phyloP scores from a whole-genome alignment of 805 yeast species.

The Cyberlindnera sargentensis region DNA sequence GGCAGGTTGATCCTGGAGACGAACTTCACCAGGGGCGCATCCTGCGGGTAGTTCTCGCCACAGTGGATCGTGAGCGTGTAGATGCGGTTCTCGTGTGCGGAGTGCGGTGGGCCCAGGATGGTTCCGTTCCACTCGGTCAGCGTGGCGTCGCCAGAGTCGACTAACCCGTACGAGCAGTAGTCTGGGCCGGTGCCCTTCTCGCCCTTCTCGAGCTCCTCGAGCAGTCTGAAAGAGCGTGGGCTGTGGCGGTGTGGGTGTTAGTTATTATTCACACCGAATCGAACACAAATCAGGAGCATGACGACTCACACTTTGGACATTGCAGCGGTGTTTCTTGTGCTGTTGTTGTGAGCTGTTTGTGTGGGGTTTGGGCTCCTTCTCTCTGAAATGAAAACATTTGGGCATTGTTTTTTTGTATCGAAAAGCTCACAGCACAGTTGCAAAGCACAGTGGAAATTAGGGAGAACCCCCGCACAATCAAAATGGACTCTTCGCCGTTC shows the following conservation, averaged over 20 bases:
- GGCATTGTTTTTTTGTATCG: too few species aligned
- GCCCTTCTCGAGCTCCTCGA: conserved; percentile 96
- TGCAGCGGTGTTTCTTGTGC: background rate
- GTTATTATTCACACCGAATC: background rate
- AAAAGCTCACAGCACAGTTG: too few species aligned
- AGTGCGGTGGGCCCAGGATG: conserved; percentile 93
- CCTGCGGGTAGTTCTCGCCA: conserved; percentile 79
- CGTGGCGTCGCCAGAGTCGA: conserved; percentile 82
- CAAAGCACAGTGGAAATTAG: too few species aligned
- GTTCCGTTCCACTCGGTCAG: conserved; percentile 99
- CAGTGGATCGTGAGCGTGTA: conserved; percentile 78
- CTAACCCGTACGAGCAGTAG: conserved; percentile 90
- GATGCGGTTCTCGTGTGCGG: conserved; percentile 85
- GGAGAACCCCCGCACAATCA: too few species aligned
- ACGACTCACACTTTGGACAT: conserved; percentile 45
- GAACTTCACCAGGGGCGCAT: conserved; percentile 80
- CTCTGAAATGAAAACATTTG: too few species aligned
- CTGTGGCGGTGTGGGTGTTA: conserved; percentile 26
- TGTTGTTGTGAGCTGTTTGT: background rate
- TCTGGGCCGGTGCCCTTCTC: conserved; percentile 97
- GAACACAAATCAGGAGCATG: too few species aligned
- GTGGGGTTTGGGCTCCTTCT: too few species aligned
- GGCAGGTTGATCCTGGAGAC: conserved; percentile 84
- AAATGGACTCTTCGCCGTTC: conserved; percentile 29
- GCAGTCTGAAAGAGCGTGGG: conserved; percentile 89